Base-by-base conservation (phyloP, 2,329 filamentous ascomycete genomes). In the Tolypocladium album region DNA sequence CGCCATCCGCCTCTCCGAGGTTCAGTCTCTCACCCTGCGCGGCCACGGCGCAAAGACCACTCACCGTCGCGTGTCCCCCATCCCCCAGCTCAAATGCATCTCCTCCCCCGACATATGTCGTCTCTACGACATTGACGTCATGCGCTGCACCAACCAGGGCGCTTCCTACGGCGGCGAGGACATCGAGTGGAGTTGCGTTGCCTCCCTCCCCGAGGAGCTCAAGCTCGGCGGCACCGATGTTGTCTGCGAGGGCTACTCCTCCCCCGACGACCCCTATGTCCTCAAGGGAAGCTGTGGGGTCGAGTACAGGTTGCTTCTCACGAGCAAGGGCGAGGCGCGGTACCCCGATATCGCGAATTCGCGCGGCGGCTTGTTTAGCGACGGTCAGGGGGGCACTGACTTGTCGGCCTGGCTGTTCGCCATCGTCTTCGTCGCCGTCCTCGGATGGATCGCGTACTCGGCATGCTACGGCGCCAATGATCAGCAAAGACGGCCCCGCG, bases 281-380 rank as follows among this genome's bases (percentile, higher is more conserved):
- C 76, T 97, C 59, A 92, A 89, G 68, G 94, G 94, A 27, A 94
- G 89, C 72, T 97, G 93, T 74, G 94, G 89, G 17, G 92, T 96
- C 31, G 90, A 96, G 75, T 97, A 97, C 74, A 81, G 88, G 17
- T 75, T 97, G 8, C 73, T 88, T 0, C 77, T 97, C 58, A 97
- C 92, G 1, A 85, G 88, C 13, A 78, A 81, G 62, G 94, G 94
- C 3, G 86, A 92, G 74, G 74, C 82, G 66, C 84, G 80, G 66
- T 92, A 88, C 71, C 89, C 88, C 1, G 71, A 82, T 43, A 68
- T 84, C 47, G 75, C 73, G 58, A 73, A 71, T n/a, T 60, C 65
- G 52, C 75, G 68, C 53, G 70, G 68, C 34, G 74, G 67, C 2
- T 74, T 72, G 62, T 74, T 74, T 31, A 65, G 67, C 15, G 61